Evolutionary conservation across 2,329 filamentous ascomycete genomes (phyloP).

Genomic region (Exophiala lecanii-corni): DNA sequence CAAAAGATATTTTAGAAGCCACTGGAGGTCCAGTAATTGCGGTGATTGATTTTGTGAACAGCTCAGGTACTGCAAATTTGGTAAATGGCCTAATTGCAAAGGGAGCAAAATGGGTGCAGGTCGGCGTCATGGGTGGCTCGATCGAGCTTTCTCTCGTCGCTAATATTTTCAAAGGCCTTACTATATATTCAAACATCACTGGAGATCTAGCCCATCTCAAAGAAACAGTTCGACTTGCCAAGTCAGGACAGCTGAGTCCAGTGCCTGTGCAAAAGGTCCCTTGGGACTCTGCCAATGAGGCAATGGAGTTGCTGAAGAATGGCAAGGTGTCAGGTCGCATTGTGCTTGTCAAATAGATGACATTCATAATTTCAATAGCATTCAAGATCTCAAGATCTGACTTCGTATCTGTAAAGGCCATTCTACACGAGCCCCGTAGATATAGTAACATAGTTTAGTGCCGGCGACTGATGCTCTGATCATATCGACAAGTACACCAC

Average conservation of each 20-base stretch:
- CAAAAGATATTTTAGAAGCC: slow-evolving; percentile 6
- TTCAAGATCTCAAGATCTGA: no score
- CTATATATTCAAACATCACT: slow-evolving; percentile 13
- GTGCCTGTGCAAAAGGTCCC: slow-evolving; percentile 13
- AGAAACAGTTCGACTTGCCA: slow-evolving; percentile 9
- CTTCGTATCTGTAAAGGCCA: no score
- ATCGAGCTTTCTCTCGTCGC: slow-evolving; percentile 15
- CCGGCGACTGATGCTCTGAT: no score
- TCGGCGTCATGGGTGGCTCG: slow-evolving; percentile 18
- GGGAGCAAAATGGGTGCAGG: slow-evolving; percentile 18
- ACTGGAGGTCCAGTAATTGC: slow-evolving; percentile 11
- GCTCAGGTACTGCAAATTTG: slow-evolving; percentile 13
- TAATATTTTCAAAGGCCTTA: slow-evolving; percentile 6
- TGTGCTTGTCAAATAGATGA: slow-evolving; percentile 10
- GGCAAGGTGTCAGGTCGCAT: slow-evolving; percentile 18
- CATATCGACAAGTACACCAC: no score
- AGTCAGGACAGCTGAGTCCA: slow-evolving; percentile 7
- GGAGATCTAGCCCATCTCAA: slow-evolving; percentile 12
- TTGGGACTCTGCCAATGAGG: slow-evolving; percentile 12
- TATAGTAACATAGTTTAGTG: no score
- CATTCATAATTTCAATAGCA: no score
- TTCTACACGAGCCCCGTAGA: no score
- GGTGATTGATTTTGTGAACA: slow-evolving; percentile 22
- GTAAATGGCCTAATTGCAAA: slow-evolving; percentile 6
- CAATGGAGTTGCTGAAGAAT: slow-evolving; percentile 10